Base-by-base conservation (phyloP, 2,329 filamentous ascomycete genomes). In the Venturia asperata region DNA sequence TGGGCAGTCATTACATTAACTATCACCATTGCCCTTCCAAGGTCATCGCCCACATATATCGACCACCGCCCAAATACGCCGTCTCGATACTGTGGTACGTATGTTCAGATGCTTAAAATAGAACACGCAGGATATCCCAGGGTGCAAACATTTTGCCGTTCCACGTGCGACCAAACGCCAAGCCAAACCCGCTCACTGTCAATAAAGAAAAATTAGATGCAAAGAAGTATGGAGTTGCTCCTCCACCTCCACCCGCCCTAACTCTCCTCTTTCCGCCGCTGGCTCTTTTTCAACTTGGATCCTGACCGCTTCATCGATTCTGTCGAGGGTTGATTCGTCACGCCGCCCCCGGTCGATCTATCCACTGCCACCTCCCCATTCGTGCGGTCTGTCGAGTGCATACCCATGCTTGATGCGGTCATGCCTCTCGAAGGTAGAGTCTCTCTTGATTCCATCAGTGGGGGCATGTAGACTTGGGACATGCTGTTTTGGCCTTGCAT, bases 401-500 rank as follows among this genome's bases (percentile, higher is more conserved):
- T 37, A 11, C 30, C 52, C 30, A 58, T 37, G 52, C 52, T 37
- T 19, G 52, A 58, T 11, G 27, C 52, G 9, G 52, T 58, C 52
- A 39, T 58, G 19, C 30, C 30, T 58, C 52, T 37, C 10, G 52
- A 39, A 1, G 52, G 52, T 15, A 58, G 30, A 11, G 30, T 58
- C 37, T 58, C 52, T 21, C 52, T 15, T 37, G 52, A 58, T 24
- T 37, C 13, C 30, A 58, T 21, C 52, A 37, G n/a, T 2, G 52
- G 52, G 1, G 60, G 60, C 21, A 61, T 21, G 21, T 24, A 3
- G n/a, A 61, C n/a, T 61, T 27, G 37, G 24, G 60, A 61, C 39
- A 61, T 55, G 37, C 34, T 45, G 3, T 47, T 49, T n/a, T 47
- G 43, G 17, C 64, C 61, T 17, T 58, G 37, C 30, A 58, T 37